Percentiles rank a stretch among this genome's conserved stretches.
Evolutionary conservation across 208 protist genomes (phyloP).

Genomic region (Leptomonas pyrrhocoris): DNA sequence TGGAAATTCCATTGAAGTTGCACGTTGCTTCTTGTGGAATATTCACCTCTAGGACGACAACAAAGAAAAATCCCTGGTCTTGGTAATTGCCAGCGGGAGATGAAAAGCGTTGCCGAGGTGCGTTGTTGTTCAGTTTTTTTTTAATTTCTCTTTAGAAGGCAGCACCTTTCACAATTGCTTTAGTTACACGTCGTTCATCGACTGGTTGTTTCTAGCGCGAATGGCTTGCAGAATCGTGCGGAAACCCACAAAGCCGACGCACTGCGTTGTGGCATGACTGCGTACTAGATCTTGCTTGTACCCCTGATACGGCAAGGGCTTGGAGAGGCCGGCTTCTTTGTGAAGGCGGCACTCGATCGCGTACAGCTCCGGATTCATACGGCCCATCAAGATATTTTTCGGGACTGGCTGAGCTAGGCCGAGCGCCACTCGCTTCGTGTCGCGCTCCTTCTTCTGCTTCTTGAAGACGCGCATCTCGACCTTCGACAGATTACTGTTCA

Average conservation of each 20-base stretch:
- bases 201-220: constrained; percentile 31
- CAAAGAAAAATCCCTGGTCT: too few species aligned
- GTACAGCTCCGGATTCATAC: constrained; percentile 84
- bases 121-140: neutral
- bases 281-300: constrained; percentile 39
- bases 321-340: constrained; percentile 69
- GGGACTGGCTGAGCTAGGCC: constrained; percentile 49
- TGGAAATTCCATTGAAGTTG: too few species aligned
- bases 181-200: constrained; percentile 2
- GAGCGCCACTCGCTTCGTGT: constrained; percentile 32
- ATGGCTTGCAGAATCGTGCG: constrained; percentile 55
- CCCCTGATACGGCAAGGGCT: constrained; percentile 67
- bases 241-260: constrained; percentile 81
- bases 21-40: too few species aligned
- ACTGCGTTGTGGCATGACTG: constrained; percentile 37
- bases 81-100: too few species aligned
- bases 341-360: constrained; percentile 86
- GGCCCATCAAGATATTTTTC: constrained; percentile 54
- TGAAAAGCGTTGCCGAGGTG: too few species aligned
- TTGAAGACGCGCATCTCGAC: constrained; percentile 82
- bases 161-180: neutral
- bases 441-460: constrained; percentile 56
- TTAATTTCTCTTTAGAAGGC: neutral
- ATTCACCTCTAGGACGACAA: too few species aligned
- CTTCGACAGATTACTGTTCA: constrained; percentile 80